These are phyloP conservation scores for Diospyros kaki DNA, from an alignment of 148 eudicot species.

Conservation along the genomic window DNA sequence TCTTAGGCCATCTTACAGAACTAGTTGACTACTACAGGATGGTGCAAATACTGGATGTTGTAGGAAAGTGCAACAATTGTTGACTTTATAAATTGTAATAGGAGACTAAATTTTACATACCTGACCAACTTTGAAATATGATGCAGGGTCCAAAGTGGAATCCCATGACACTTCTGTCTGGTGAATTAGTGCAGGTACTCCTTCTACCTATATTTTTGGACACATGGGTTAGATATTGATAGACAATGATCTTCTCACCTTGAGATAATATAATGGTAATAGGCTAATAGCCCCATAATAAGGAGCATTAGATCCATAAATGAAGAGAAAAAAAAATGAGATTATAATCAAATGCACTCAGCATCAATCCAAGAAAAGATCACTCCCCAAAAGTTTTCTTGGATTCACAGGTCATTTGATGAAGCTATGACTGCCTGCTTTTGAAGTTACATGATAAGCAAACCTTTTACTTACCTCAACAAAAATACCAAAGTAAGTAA, in stretches of 20 bases:
- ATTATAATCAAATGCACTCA: background rate
- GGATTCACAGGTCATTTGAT: background rate
- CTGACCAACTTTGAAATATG: conserved; percentile 88
- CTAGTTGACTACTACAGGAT: background rate
- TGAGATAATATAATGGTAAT: background rate
- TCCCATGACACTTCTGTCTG: conserved; percentile 97
- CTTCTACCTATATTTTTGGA: conserved; percentile 68
- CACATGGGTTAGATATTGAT: conserved; percentile 7
- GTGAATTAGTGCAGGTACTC: conserved; percentile 87
- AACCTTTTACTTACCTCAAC: conserved; percentile 59
- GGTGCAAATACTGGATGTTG: background rate
- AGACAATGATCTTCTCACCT: background rate
- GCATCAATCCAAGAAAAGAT: background rate
- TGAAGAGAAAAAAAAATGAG: background rate
- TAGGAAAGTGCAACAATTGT: background rate
- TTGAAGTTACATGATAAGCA: background rate
- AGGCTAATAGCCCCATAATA: background rate
- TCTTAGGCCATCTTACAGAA: background rate
- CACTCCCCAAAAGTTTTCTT: background rate
- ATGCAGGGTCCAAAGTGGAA: conserved; percentile 64
- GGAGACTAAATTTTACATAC: conserved; percentile 26
- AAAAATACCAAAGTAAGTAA: conserved; percentile 86
- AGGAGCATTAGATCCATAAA: background rate
- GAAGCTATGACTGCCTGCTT: background rate
- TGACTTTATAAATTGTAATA: background rate